phyloP scores from a whole-genome alignment of 257 asterid genomes.

The Primulina eburnea region DNA sequence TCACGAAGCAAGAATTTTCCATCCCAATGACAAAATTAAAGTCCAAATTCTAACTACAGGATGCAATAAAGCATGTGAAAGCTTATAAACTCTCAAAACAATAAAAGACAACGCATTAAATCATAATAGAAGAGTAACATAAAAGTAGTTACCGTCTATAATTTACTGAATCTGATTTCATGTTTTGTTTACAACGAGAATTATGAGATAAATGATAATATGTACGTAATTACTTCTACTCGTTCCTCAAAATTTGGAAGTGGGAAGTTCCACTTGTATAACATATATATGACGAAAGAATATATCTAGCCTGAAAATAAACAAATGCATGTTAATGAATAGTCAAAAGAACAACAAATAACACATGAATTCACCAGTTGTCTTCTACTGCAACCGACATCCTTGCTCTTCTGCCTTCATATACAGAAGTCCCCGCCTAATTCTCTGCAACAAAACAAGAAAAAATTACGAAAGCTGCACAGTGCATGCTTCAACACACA shows the following conservation, averaged over 20 bases:
- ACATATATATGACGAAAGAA: background rate
- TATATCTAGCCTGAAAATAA: background rate
- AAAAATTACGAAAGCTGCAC: background rate
- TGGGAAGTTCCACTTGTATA: background rate
- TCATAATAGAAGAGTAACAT: background rate
- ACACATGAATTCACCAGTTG: background rate
- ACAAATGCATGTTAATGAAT: background rate
- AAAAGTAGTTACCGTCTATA: no score
- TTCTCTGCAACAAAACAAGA: conserved; percentile 56
- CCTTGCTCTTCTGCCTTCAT: conserved; percentile 83
- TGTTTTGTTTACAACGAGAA: background rate
- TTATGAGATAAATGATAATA: background rate
- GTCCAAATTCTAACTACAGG: background rate
- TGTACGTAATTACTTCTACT: background rate
- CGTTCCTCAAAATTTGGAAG: background rate
- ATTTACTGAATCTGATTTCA: background rate
- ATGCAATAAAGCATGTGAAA: background rate
- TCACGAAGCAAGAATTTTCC: background rate
- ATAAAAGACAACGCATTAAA: background rate
- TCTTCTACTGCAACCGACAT: conserved; percentile 50
- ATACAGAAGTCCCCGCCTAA: conserved; percentile 60
- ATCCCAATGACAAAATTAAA: background rate
- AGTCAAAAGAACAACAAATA: background rate
- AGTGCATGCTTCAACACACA: background rate
- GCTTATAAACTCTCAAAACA: background rate